A percentile compares a stretch with the other conserved stretches of the same genome.
These are phyloP conservation scores for Colletotrichum sp. DNA, from an alignment of 2,329 filamentous ascomycete genomes.

Conservation along the genomic window DNA sequence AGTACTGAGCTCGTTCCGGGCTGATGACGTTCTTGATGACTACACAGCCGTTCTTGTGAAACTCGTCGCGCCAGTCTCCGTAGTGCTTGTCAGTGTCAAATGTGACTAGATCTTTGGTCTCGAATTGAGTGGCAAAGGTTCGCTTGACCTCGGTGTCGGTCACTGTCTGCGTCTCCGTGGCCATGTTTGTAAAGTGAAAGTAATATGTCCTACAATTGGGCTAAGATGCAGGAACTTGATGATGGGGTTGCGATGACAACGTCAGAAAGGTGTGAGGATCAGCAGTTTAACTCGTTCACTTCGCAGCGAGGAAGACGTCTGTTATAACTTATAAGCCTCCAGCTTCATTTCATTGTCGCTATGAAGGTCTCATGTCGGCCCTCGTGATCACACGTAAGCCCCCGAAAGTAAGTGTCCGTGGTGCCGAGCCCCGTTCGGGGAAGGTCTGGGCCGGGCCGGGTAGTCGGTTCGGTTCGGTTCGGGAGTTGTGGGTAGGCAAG, in stretches of 20 bases:
- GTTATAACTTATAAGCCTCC: background rate
- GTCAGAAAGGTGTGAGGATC: background rate
- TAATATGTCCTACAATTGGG: background rate
- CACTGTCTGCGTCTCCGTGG: constrained; percentile 13
- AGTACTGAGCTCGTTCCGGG: constrained; percentile 40
- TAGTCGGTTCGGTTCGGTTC: constrained; percentile 5
- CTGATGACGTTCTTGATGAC: constrained; percentile 44
- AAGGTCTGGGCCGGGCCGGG: background rate
- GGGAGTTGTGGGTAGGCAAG: background rate
- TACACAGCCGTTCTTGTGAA: constrained; percentile 43
- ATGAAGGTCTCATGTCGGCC: background rate
- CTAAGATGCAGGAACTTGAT: background rate
- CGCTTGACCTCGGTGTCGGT: background rate
- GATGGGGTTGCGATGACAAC: background rate
- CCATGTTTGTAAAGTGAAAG: background rate
- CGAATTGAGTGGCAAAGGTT: constrained; percentile 24
- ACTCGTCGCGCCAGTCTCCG: constrained; percentile 49
- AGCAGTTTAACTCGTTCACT: rapidly evolving
- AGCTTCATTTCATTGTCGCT: background rate
- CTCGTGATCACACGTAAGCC: background rate
- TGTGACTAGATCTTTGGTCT: constrained; percentile 27
- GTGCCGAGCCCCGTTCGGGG: background rate
- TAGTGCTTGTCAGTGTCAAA: constrained; percentile 29
- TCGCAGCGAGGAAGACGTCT: background rate
- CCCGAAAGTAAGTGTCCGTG: background rate